Evolutionary conservation across 1,284 basidiomycete genomes (phyloP), one percentile per base, ranked within the genome.

Genomic region (Trichosporon ovoides): DNA sequence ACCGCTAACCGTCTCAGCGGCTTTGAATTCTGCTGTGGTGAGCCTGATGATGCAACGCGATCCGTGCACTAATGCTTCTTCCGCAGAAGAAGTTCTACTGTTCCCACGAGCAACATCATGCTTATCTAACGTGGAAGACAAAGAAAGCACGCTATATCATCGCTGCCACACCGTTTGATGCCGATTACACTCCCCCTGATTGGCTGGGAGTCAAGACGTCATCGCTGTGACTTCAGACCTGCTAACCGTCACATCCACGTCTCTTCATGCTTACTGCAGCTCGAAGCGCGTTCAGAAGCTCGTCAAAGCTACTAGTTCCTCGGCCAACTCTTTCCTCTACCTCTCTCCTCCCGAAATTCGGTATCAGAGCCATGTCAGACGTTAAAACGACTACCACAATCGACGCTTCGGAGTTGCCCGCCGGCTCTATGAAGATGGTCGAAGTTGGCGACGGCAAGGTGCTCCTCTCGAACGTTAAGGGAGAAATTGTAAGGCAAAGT

Each of bases 401-500:
- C 33, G 70, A 73, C 51, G 72, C 68, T 7, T 66, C 68, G 38
- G 87, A 89, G 64, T 80, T 91, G 55, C 78, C 83, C 61, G 87
- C 89, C 81, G 89, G 88, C 38, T 83, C 89, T 72, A 87, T 90
- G 88, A 78, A 77, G 62, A 84, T 92, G 70, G 88, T 95, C 52
- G 81, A 82, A 9, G 93, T 94, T 73, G 87, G 72, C 73, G 78
- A 78, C 28, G 89, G 89, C 50, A 89, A 90, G 76, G 85, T 93
- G 35, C 80, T 95, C 12, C 76, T 95, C 14, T 87, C 87, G 59
- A 86, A 87, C 58, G 77, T 94, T 24, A 86, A 86, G 22, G 85
- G 88, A 68, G 83, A 86, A 65, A 55, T 77, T 22, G 72, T 74
- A 48, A 59, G 71, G 28, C n/a, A n/a, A n/a, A 31, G 5, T 66